A percentile compares a stretch with the other conserved stretches of the same genome.
Conservation (phyloP, 805 yeast genomes). For the Lipomyces sp. region DNA sequence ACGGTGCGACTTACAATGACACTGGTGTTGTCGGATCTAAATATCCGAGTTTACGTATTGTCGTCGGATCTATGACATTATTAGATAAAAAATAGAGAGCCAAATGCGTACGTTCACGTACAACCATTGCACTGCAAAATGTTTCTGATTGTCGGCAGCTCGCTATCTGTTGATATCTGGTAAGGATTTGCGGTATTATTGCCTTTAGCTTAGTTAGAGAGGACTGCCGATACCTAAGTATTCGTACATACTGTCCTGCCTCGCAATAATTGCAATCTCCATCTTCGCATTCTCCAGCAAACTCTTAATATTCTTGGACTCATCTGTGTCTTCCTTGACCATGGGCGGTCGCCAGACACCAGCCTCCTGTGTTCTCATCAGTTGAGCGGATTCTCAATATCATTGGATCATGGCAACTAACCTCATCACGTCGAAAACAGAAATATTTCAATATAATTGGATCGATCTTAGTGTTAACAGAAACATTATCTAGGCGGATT, state of each 20-base stretch:
- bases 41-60: constrained; percentile 9
- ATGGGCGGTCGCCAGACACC: constrained; percentile 31
- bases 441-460: constrained; percentile 52
- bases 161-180: constrained; percentile 24
- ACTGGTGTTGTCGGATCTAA: constrained; percentile 23
- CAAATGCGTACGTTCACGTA: background rate
- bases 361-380: constrained; percentile 9
- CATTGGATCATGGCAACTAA: background rate
- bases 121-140: constrained; percentile 13
- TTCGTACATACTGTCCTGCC: constrained; percentile 16
- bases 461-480: constrained; percentile 62
- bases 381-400: background rate
- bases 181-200: constrained; percentile 21
- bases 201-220: background rate
- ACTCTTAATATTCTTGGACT: constrained; percentile 2
- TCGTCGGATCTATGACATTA: constrained; percentile 16
- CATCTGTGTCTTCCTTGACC: constrained; percentile 17
- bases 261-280: constrained; percentile 28
- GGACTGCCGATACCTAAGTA: background rate
- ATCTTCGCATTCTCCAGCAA: constrained; percentile 20
- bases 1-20: constrained; percentile 17
- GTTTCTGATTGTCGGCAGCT: constrained; percentile 13
- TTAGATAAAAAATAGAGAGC: background rate
- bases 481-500: constrained; percentile 57
- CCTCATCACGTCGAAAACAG: constrained; percentile 22